phyloP scores from a whole-genome alignment of 768 basidiomycete genomes.

The Cystoderma amianthinum region DNA sequence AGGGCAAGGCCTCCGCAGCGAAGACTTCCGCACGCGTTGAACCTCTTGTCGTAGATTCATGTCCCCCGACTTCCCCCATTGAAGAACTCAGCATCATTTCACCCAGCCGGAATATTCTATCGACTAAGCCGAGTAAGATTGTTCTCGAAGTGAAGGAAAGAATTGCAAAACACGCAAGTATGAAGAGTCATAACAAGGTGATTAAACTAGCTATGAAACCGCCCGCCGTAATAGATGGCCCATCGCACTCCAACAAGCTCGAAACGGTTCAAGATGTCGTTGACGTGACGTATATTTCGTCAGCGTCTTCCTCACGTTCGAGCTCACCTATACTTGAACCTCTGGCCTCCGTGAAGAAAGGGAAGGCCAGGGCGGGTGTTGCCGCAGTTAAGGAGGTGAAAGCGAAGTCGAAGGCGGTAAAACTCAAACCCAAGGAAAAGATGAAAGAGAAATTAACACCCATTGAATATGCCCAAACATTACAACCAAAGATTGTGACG shows the following conservation, averaged over 20 bases:
- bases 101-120: constrained; percentile 7
- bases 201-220: constrained; percentile 14
- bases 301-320: background rate
- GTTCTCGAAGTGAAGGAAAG: constrained; percentile 25
- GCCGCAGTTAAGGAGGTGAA: background rate
- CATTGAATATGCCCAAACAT: constrained; percentile 44
- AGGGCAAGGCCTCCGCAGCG: background rate
- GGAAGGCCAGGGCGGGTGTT: background rate
- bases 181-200: constrained; percentile 21
- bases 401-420: background rate
- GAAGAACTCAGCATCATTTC: constrained; percentile 16
- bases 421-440: constrained; percentile 8
- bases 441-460: constrained; percentile 39
- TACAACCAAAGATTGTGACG: constrained; percentile 23
- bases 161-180: constrained; percentile 21
- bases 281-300: background rate
- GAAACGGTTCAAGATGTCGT: background rate
- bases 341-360: no score
- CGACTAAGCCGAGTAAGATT: constrained; percentile 19
- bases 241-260: background rate
- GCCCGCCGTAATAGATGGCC: constrained; percentile 6
- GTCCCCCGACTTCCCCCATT: constrained; percentile 24
- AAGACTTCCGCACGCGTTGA: background rate
- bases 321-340: no score
- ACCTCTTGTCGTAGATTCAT: background rate